These are phyloP conservation scores for Petunia axillaris DNA, from an alignment of 257 asterid species.

Conservation along the genomic window DNA sequence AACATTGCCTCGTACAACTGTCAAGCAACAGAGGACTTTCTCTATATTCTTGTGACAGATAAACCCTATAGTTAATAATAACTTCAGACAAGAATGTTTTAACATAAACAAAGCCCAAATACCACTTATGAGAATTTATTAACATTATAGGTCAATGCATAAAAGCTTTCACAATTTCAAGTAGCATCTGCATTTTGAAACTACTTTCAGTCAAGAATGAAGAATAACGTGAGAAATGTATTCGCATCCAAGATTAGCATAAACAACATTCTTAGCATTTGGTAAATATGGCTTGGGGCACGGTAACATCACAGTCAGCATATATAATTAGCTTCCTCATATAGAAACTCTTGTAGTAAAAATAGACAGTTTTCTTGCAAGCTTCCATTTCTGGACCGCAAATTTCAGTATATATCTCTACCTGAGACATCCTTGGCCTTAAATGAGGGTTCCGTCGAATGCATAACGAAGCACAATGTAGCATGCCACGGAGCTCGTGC, in stretches of 20 bases:
- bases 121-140: slow-evolving; percentile 22
- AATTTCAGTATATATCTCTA: slow-evolving; percentile 23
- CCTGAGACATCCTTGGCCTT: slow-evolving; percentile 96
- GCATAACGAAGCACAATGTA: slow-evolving; percentile 71
- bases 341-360: background rate
- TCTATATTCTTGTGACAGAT: too few species aligned
- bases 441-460: slow-evolving; percentile 62
- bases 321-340: background rate
- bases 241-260: background rate
- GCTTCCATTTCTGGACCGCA: background rate
- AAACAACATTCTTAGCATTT: background rate
- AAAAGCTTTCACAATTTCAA: background rate
- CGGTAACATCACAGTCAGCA: background rate
- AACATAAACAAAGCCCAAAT: slow-evolving; percentile 1
- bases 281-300: background rate
- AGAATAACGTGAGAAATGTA: background rate
- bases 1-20: background rate
- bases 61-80: background rate
- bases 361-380: background rate
- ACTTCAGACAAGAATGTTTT: background rate
- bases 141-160: background rate
- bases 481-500: slow-evolving; percentile 59
- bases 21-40: background rate
- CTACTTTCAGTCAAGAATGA: background rate
- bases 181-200: background rate